Evolutionary conservation across 2,329 filamentous ascomycete genomes (phyloP), one percentile per base, ranked within the genome.

Genomic region (Metarhizium humberi): DNA sequence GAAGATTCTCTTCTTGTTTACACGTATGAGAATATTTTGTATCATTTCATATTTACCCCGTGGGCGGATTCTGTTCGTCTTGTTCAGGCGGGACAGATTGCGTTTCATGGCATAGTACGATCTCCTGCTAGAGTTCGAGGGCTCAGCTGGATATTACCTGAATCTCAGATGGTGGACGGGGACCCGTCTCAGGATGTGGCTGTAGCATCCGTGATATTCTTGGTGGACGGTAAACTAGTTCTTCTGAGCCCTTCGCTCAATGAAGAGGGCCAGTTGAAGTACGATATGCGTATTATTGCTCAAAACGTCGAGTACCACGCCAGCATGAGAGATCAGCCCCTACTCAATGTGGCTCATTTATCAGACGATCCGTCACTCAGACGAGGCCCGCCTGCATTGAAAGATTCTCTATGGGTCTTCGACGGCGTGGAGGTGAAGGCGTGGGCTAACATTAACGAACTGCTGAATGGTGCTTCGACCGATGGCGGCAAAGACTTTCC

Each of bases 201-300:
- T 13, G 87, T 92, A 54, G 94, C 94, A 7, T 95, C 91, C 0
- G 92, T 99, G 13, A 75, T 99, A 14, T 96, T 99, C 65, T 78
- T 99, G n/a, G 92, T 99, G 2, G 94, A 99, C 66, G 94, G 92
- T 34, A 99, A 99, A 69, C 81, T 99, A 20, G 94, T 97, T 11
- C 75, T 97, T 42, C 78, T 99, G 51, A 90, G 95, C 60, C 92
- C 94, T 1, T 92, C 90, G 0, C 77, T 90, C 5, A 92, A 88
- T 52, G 88, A 89, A 51, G 82, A 87, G 47, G 88, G 89, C 5
- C 87, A 91, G 62, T 78, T 96, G 52, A 97, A 96, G 73, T 99
- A 99, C 66, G 92, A 97, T 66, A 99, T 99, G 94, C 87, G 92
- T 10, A 87, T 97, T 57, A 87, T 99, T 66, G 91, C 92, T 13